These are phyloP conservation scores for Xylariaceae sp. DNA, from an alignment of 2,329 filamentous ascomycete species.

Conservation along the genomic window DNA sequence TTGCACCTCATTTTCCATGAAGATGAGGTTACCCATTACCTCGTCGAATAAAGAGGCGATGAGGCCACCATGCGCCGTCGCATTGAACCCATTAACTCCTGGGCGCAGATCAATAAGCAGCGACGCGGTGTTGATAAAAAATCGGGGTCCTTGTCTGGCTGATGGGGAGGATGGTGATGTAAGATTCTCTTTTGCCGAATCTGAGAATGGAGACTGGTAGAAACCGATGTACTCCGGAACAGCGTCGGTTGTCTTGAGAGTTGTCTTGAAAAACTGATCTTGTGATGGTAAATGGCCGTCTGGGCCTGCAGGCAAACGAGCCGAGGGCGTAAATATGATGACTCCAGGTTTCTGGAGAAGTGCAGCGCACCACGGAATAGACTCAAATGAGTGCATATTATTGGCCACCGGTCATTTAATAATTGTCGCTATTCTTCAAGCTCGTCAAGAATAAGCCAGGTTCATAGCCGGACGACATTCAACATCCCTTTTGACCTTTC, in stretches of 20 bases:
- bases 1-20: neutral
- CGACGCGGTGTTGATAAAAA: constrained; percentile 4
- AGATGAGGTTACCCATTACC: constrained; percentile 9
- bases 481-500: no score
- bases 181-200: neutral
- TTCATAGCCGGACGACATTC: no score
- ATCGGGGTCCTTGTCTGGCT: neutral
- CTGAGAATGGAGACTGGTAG: constrained; percentile 9
- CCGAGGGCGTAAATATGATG: constrained; percentile 7
- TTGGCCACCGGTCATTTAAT: no score
- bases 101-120: constrained; percentile 4
- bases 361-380: constrained; percentile 10
- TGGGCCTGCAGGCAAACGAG: neutral
- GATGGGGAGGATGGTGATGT: neutral
- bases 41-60: constrained; percentile 7
- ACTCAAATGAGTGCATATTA: constrained; percentile 20
- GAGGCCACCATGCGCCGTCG: constrained; percentile 6
- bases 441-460: no score
- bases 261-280: constrained; percentile 14
- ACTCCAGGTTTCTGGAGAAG: constrained; percentile 10
- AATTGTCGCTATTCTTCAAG: no score
- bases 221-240: constrained; percentile 8
- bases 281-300: constrained; percentile 1
- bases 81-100: constrained; percentile 7
- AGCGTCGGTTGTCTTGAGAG: neutral